Base-by-base conservation (phyloP, 768 basidiomycete species). In the Kwoniella europaea region DNA sequence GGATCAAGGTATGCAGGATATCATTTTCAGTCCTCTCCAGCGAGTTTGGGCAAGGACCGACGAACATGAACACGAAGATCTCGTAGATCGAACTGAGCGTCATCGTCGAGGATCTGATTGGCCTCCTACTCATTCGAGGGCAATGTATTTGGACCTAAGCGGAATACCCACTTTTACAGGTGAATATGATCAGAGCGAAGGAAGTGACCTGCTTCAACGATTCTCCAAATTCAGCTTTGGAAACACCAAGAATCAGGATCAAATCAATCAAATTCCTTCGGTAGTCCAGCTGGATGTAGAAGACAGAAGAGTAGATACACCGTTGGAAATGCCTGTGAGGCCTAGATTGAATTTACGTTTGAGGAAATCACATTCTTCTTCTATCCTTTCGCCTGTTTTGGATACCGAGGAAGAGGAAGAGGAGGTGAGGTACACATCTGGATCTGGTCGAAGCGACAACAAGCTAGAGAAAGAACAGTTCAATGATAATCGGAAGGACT, bases 51-150 rank as follows among this genome's bases (percentile, higher is more conserved):
- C 62, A 22, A 24, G 61, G 15, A 7, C 46, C 46, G 46, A 18
- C 27, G 3, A 27, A 27, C 27, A 27, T 27, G 27, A 27, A 27
- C 27, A 27, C n/a, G 27, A 53, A 5, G 54, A 57, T 2, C 4
- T 18, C n/a, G 54, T 42, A 20, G 44, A 16, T 29, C 16, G 12
- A 0, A 41, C 35, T 27, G 68, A 65, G 15, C 46, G 63, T 42
- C 22, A 58, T 44, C 52, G 68, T 29, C 41, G 68, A 41, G 68
- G 68, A 41, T 70, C 68, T 12, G 68, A 70, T 44, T 70, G 68
- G 68, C 68, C 68, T 2, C 68, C 68, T 50, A 70, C 68, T 27
- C n/a, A 56, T 18, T 43, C 55, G 1, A 70, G 68, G 35, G 44
- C 53, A 20, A 57, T 70, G 63, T 58, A 1, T 15, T 29, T 70